Conservation (phyloP, 176 grass and related monocot species). For the Oryza glumipatula region DNA sequence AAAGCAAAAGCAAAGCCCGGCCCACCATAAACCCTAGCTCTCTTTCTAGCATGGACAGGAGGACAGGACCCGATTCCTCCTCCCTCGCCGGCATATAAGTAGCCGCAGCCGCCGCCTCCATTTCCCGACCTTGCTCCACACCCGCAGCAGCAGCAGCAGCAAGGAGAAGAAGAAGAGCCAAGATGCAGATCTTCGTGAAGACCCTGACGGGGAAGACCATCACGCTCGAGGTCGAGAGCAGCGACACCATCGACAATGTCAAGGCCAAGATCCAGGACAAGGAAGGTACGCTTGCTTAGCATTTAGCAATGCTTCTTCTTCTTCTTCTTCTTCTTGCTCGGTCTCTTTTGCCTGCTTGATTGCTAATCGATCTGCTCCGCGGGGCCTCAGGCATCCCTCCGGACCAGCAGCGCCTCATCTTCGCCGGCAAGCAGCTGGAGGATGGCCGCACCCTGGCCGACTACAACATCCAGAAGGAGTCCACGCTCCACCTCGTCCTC, state of each 20-base stretch:
- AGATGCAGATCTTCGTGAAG: conserved; percentile 99
- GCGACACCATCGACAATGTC: conserved; percentile 97
- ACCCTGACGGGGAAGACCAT: conserved; percentile 96
- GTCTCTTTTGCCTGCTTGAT: background rate
- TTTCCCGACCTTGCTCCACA: background rate
- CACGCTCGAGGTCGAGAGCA: conserved; percentile 99
- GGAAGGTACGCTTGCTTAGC: conserved; percentile 48
- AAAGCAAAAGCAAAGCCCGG: background rate
- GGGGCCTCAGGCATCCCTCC: conserved; percentile 61
- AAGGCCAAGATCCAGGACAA: conserved; percentile 99
- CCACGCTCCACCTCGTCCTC: conserved; percentile 82
- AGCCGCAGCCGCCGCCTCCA: background rate
- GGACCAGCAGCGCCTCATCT: conserved; percentile 95
- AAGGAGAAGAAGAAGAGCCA: background rate
- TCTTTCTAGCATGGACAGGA: background rate
- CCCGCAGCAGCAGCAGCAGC: background rate
- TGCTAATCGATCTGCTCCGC: background rate
- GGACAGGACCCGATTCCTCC: background rate
- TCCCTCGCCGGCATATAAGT: conserved; percentile 12
- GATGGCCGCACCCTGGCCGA: conserved; percentile 87
- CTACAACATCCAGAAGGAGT: conserved; percentile 99
- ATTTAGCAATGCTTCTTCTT: no score
- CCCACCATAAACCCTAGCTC: background rate
- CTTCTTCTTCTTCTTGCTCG: background rate
- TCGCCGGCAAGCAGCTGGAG: conserved; percentile 94